Conservation (phyloP, 768 basidiomycete species). For the Mycena polygramma region DNA sequence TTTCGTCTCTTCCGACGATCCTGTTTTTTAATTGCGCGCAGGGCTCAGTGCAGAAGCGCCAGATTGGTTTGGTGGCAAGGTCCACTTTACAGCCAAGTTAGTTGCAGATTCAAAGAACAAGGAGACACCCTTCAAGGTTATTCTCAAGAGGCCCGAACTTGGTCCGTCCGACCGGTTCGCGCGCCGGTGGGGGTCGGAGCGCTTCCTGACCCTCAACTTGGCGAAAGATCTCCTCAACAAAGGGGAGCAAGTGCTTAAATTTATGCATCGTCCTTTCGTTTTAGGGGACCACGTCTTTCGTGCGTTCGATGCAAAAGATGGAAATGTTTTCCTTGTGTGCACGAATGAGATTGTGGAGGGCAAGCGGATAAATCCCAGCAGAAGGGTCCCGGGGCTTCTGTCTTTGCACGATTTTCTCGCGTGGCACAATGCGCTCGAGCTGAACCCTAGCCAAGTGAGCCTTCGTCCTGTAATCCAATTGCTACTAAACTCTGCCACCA, state of each 20-base stretch:
- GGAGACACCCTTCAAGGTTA: slow-evolving; percentile 49
- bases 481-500: slow-evolving; percentile 37
- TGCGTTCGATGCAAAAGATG: slow-evolving; percentile 73
- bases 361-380: slow-evolving; percentile 11
- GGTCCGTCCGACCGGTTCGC: slow-evolving; percentile 70
- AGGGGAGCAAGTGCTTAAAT: slow-evolving; percentile 51
- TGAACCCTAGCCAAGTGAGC: slow-evolving; percentile 58
- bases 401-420: slow-evolving; percentile 57
- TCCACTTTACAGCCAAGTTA: slow-evolving; percentile 64
- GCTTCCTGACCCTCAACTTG: slow-evolving; percentile 66
- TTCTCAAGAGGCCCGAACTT: slow-evolving; percentile 62
- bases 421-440: slow-evolving; percentile 58
- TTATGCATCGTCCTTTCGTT: slow-evolving; percentile 64
- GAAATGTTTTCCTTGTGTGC: slow-evolving; percentile 65
- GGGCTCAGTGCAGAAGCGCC: slow-evolving; percentile 54
- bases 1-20: not conserved
- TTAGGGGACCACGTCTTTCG: slow-evolving; percentile 68
- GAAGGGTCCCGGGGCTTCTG: slow-evolving; percentile 28
- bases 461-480: not conserved
- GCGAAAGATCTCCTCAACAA: slow-evolving; percentile 46
- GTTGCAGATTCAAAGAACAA: slow-evolving; percentile 27
- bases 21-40: not conserved
- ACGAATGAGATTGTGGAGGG: slow-evolving; percentile 63
- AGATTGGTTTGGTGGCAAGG: slow-evolving; percentile 73
- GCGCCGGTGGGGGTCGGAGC: slow-evolving; percentile 74